Evolutionary conservation across 1,284 basidiomycete genomes (phyloP), one percentile per base, ranked within the genome.

Genomic region (Austroboletus novae-zelandiae): DNA sequence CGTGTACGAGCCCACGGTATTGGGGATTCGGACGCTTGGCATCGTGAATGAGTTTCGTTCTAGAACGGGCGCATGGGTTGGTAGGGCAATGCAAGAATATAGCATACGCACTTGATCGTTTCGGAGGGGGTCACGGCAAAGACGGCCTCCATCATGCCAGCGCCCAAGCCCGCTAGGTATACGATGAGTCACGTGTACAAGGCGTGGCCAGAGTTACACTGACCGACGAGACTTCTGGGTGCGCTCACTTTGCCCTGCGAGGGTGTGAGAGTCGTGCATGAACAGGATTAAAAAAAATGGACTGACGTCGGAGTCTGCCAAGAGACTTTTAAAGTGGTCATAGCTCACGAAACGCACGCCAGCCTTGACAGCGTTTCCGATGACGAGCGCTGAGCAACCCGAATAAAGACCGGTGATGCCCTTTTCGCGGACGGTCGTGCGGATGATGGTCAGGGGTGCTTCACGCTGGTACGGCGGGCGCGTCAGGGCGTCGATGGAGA

Each of bases 31-130:
- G 79, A 18, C 86, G 82, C 68, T 94, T 93, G 5, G 92, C 85
- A 61, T 98, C 96, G 65, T 96, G 94, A 57, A 99, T 96, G 56
- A 98, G 83, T 68, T 98, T 98, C n/a, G 96, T 99, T 68, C 94
- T 97, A 11, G 9, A 43, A 27, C 15, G 37, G 9, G 14, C 11
- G 4, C 5, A 5, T n/a, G 20, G 11, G 37, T 50, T 15, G 27
- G 50, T 8, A 35, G 1, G 25, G 11, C 6, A 23, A 13, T 29
- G 17, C 10, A n/a, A 14, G 32, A 20, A 23, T 32, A 15, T 32
- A 6, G 29, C 9, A 35, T 27, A 70, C 87, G 40, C 49, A 94
- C 94, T 99, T 99, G 77, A 99, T 98, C 0, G 96, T 98, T 71
- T 99, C 96, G 9, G 91, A 94, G 1, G 96, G 97, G 0, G 96